Percentiles rank a stretch among this genome's conserved stretches.
phyloP scores from a whole-genome alignment of 768 basidiomycete species.

The Boletus rex-veris region DNA sequence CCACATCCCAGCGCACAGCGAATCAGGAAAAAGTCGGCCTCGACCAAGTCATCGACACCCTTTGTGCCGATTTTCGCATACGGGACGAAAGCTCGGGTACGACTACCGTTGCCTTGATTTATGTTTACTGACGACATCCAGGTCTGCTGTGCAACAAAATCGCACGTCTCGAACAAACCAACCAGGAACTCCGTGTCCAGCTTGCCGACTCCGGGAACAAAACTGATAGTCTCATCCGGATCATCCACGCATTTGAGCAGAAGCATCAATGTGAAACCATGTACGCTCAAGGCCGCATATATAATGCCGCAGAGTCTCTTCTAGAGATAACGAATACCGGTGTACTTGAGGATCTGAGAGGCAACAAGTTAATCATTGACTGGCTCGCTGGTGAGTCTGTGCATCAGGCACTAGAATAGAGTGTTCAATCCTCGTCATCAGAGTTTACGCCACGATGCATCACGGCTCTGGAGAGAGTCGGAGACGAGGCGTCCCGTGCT shows the following conservation, averaged over 20 bases:
- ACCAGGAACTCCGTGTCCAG: neutral
- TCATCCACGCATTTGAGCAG: neutral
- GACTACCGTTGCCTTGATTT: too few species aligned
- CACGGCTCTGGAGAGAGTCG: neutral
- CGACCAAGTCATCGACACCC: too few species aligned
- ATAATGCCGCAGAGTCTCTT: neutral
- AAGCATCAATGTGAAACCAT: slow-evolving; percentile 4
- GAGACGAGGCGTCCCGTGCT: neutral
- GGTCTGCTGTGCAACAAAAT: too few species aligned
- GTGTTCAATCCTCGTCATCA: neutral
- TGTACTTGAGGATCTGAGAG: neutral
- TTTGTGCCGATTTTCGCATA: too few species aligned
- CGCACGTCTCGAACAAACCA: too few species aligned
- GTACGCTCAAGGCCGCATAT: neutral
- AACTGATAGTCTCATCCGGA: neutral
- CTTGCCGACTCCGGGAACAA: neutral
- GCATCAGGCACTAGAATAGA: accelerated
- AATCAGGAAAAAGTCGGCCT: too few species aligned
- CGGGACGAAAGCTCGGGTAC: too few species aligned
- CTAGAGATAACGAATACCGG: neutral
- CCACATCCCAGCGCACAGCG: neutral
- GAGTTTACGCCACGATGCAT: slow-evolving; percentile 3
- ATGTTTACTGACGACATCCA: too few species aligned
- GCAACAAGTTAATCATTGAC: neutral
- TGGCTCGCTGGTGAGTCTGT: slow-evolving; percentile 6